Base-by-base conservation (phyloP, 768 basidiomycete species). In the Podaxis sp. region DNA sequence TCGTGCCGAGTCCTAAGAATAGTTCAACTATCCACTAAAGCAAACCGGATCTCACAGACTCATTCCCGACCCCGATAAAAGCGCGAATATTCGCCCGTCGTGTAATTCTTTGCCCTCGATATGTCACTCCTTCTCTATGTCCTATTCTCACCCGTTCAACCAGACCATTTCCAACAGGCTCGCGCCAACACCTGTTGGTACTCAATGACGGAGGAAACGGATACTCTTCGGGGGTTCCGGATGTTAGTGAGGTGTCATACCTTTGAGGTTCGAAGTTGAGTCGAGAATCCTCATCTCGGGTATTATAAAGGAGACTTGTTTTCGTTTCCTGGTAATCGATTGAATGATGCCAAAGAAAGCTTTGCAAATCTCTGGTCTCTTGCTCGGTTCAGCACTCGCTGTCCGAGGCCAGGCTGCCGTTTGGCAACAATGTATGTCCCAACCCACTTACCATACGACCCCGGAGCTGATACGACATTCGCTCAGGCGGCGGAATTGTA, bases 1-100 rank as follows among this genome's bases (percentile, higher is more conserved):
- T 6, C 12, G 15, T 41, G 43, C n/a, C n/a, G 9, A 33, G 33
- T 33, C 33, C 33, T 33, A 46, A 46, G 19, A 46, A 46, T 46
- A 46, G 43, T 46, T 8, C 43, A 17, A 46, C 19, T n/a, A 46
- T 19, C 43, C 43, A 46, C 19, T 9, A 22, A 17, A 8, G 43
- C n/a, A 46, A 46, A 46, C 43, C n/a, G 1, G 33, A 33, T 33
- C 33, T 19, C 15, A 46, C 43, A 46, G 22, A 46, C 19, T 7
- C n/a, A 46, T 19, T 7, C 43, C 6, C 1, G 43, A 0, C 7
- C 57, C 57, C 57, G 57, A 58, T 17, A 49, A 47, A 46, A 33
- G 12, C 15, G 57, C 57, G 57, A 58, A 47, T 19, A 50, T 58
- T 58, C n/a, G 46, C 57, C 57, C 17, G 41, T 1, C 54, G 54